Base-by-base conservation (phyloP, 2,329 filamentous ascomycete genomes). In the Metarhizium robertsii region DNA sequence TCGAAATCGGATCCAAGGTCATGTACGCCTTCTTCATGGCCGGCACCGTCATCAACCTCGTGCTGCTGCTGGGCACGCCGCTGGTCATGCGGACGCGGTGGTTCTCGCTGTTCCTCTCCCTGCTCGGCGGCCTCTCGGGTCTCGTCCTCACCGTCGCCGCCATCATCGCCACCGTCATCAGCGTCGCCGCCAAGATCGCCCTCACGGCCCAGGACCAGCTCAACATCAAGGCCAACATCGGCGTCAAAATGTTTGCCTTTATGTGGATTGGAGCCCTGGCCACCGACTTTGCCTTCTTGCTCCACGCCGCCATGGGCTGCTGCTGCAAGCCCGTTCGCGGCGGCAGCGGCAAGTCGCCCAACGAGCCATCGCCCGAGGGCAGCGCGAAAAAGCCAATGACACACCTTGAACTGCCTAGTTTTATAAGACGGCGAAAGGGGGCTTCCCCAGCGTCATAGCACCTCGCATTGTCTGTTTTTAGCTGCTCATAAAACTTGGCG, bases 21-120 rank as follows among this genome's bases (percentile, higher is more conserved):
- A 96, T 96, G 91, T 96, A 95, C 66, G 88, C 81, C 59, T 86
- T 92, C 71, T 96, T 95, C 78, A 73, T 96, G 51, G 78, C 84
- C 7, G 86, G 84, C 52, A 77, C 83, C 47, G 77, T 86, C 62
- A 75, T 95, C 65, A 84, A 83, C 67, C 86, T 88, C 65, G 66
- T 92, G 61, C 81, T 91, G 62, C 82, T 94, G 58, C 80, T 92
- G 66, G 62, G 86, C 70, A 70, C 87, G 67, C 64, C 76, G 73
- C 61, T 86, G 70, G 79, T 75, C 56, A 64, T 81, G 53, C 71
- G 72, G 63, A 75, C 78, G n/a, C 75, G 79, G 56, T 79, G 83
- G 72, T 84, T 85, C 52, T 72, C 92, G 20, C 81, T 86, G 5
- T 77, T 90, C 59, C 75, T 94, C 58, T 77, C 83, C 11, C 67